phyloP scores from a whole-genome alignment of 129 eudicot species.

The Centaurea solstitialis region DNA sequence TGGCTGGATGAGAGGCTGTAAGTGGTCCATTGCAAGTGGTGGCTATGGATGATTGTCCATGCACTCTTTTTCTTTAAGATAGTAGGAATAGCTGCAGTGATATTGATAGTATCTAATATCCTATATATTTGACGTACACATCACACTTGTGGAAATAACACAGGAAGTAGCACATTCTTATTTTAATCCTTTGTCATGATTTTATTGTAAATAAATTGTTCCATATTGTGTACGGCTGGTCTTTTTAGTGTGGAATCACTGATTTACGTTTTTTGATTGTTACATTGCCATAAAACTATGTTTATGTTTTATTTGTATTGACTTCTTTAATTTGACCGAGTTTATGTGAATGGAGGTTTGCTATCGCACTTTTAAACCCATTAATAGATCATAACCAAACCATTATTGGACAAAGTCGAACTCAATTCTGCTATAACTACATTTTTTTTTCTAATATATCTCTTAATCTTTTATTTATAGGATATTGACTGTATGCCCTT shows the following conservation, averaged over 20 bases:
- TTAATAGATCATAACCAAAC: not conserved
- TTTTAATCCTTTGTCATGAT: not conserved
- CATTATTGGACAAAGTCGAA: not conserved
- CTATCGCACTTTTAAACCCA: not conserved
- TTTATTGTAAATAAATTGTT: not conserved
- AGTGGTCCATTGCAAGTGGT: too few species aligned
- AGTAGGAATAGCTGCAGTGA: not conserved
- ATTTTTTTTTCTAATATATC: not conserved
- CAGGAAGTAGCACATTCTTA: not conserved
- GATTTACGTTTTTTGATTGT: too few species aligned
- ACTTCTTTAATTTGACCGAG: not conserved
- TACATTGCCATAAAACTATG: too few species aligned
- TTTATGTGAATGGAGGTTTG: not conserved
- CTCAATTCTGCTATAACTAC: not conserved
- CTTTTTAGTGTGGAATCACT: not conserved
- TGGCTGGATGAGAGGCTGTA: too few species aligned
- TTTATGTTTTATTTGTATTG: too few species aligned
- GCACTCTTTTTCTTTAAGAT: too few species aligned
- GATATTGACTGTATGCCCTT: constrained; percentile 70
- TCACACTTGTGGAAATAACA: not conserved
- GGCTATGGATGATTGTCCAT: too few species aligned
- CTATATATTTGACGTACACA: not conserved
- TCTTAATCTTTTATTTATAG: constrained; percentile 20
- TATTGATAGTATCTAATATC: not conserved
- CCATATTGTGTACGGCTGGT: not conserved